These are phyloP conservation scores for Citrus hindsii DNA, from an alignment of 345 rosid species.

Conservation along the genomic window DNA sequence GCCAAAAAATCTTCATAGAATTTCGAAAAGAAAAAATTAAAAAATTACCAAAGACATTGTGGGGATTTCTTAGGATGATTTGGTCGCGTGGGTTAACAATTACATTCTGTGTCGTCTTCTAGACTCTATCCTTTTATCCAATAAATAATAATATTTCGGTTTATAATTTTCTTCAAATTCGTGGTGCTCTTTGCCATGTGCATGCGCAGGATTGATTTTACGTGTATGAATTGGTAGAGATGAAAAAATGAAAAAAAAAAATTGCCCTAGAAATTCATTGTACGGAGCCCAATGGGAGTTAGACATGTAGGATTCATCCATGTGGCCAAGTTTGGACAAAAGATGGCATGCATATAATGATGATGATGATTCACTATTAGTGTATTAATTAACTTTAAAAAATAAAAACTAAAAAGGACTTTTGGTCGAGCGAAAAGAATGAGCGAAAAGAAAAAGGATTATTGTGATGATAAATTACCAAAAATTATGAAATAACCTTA, in stretches of 20 bases:
- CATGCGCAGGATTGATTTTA: constrained; percentile 8
- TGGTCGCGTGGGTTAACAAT: constrained; percentile 22
- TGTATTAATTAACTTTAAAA: background rate
- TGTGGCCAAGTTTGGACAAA: constrained; percentile 7
- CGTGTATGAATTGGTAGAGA: background rate
- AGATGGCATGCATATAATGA: constrained; percentile 13
- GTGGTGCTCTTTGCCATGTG: constrained; percentile 6
- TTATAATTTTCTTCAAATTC: background rate
- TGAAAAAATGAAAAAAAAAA: background rate
- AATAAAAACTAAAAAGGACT: background rate
- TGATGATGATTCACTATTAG: background rate
- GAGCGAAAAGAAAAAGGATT: too few species aligned
- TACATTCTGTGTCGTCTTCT: background rate
- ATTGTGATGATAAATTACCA: constrained; percentile 11
- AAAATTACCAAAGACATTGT: background rate
- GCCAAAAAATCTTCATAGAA: constrained; percentile 23
- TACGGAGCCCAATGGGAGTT: background rate
- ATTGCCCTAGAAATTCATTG: background rate
- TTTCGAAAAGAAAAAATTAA: background rate
- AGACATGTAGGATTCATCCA: background rate
- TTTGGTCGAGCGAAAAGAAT: constrained; percentile 12
- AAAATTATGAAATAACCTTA: constrained; percentile 1
- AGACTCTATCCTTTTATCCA: background rate
- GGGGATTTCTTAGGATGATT: constrained; percentile 21
- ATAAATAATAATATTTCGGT: background rate